Evolutionary conservation across 768 basidiomycete genomes (phyloP).

Genomic region (Vararia minispora): DNA sequence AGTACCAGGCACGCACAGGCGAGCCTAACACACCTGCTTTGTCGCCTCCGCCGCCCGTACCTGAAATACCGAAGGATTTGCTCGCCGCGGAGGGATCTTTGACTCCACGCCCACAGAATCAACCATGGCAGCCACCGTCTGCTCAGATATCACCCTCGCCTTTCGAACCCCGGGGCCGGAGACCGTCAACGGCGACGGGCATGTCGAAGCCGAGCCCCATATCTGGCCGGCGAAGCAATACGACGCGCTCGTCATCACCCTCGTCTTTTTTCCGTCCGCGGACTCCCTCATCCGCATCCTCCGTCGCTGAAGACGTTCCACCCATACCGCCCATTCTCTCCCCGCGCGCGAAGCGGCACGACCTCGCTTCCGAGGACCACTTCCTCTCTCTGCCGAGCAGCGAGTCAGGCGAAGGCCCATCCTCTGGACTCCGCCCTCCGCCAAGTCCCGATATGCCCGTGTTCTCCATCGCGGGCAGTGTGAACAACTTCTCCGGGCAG

Average conservation of each 20-base stretch:
- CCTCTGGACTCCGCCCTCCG: too few species aligned
- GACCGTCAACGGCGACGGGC: not conserved
- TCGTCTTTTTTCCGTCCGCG: conserved; percentile 42
- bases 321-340: conserved; percentile 25
- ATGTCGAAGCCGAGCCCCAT: too few species aligned
- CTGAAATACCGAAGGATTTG: conserved; percentile 41
- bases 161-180: too few species aligned
- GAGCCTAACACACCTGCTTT: conserved; percentile 11
- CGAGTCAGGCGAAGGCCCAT: too few species aligned
- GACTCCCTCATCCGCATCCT: conserved; percentile 46
- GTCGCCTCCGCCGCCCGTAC: conserved; percentile 48
- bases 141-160: too few species aligned
- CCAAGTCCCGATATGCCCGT: conserved; percentile 37
- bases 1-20: conserved; percentile 21
- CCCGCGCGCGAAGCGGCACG: not conserved
- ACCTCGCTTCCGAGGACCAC: conserved; percentile 13
- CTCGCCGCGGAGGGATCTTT: too few species aligned
- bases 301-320: conserved; percentile 33
- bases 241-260: conserved; percentile 52
- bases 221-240: conserved; percentile 30
- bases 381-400: too few species aligned
- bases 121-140: too few species aligned
- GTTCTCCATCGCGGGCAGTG: conserved; percentile 34
- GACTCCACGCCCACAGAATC: too few species aligned
- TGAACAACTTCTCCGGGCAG: conserved; percentile 32